These are phyloP conservation scores for Cyamopsis tetragonoloba DNA, from an alignment of 306 rosid species.

Conservation along the genomic window DNA sequence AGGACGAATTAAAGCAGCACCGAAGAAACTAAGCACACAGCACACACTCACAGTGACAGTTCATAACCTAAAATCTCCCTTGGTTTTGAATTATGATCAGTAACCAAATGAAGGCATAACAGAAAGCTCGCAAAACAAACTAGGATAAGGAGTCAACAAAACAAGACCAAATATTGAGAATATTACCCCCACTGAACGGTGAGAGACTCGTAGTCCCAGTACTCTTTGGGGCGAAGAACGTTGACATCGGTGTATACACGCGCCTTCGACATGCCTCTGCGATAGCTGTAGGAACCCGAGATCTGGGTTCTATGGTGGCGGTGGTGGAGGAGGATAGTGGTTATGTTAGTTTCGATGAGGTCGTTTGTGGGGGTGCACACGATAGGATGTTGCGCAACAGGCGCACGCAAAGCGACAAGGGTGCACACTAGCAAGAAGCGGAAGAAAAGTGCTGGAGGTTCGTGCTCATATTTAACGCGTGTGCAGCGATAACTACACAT, in stretches of 20 bases:
- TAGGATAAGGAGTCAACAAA: neutral
- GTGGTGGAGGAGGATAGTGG: neutral
- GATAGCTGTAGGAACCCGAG: conserved; percentile 26
- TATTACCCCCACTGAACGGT: conserved; percentile 87
- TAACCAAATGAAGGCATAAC: conserved; percentile 4
- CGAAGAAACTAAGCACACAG: neutral
- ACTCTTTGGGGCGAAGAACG: conserved; percentile 80
- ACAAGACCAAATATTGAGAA: neutral
- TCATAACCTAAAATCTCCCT: conserved; percentile 5
- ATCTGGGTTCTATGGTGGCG: conserved; percentile 24
- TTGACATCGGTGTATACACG: conserved; percentile 81
- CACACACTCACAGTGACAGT: neutral
- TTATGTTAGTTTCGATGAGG: conserved; percentile 20
- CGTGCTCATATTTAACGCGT: conserved; percentile 41
- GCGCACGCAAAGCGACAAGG: conserved; percentile 44
- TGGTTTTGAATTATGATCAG: neutral
- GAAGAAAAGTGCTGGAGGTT: conserved; percentile 25
- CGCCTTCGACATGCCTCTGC: conserved; percentile 64
- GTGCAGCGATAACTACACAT: neutral
- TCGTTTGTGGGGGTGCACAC: conserved; percentile 43
- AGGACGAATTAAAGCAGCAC: conserved; percentile 9
- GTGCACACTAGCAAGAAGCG: conserved; percentile 50
- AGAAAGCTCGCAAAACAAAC: neutral
- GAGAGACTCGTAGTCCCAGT: conserved; percentile 96
- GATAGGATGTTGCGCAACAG: conserved; percentile 54